Evolutionary conservation across 192 early-diverging fungal species (phyloP), one percentile per base, ranked within the genome.

Genomic region (Backusella luteola): DNA sequence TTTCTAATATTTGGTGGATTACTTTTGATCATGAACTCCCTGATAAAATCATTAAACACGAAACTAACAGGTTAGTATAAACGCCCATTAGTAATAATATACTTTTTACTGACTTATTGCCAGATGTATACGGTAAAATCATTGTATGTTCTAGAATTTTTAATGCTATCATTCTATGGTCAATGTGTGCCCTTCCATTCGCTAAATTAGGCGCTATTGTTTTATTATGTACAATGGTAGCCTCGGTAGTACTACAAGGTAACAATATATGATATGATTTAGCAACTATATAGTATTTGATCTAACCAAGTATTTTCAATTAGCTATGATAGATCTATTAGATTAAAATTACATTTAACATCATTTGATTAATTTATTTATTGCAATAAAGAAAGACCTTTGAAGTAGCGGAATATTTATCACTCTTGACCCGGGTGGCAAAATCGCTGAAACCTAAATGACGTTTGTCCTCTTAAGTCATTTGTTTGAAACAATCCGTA

Each of bases 21-120:
- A 5, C 68, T 82, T 29, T 34, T 82, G 14, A 42, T 76, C 2
- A 73, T 82, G 21, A 82, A 82, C 42, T 76, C 81, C 6, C 59
- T 82, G 15, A 82, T 82, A 44, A 82, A 82, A 69, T 38, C 76
- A 6, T 46, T 82, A 34, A 78, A 82, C n/a, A 82, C 81, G 14
- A 79, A 79, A 39, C 12, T 82, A 29, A 53, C 76, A 26, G 78
- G 81, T 82, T 74, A 78, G n/a, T 32, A 39, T 59, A 3, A 38
- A 34, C 12, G 21, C 3, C 49, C 44, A 38, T 35, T 39, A 21
- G 6, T 4, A 44, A 15, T 9, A 6, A 41, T 35, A 29, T 1
- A 9, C 4, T 12, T 14, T 63, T 15, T 75, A 34, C 14, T 26
- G 56, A 73, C 32, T 8, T 66, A 34, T 17, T 21, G 0, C 14